A percentile compares a stretch with the other conserved stretches of the same genome.
phyloP scores from a whole-genome alignment of 2,329 filamentous ascomycete genomes.

The Exserohilum rostratum region DNA sequence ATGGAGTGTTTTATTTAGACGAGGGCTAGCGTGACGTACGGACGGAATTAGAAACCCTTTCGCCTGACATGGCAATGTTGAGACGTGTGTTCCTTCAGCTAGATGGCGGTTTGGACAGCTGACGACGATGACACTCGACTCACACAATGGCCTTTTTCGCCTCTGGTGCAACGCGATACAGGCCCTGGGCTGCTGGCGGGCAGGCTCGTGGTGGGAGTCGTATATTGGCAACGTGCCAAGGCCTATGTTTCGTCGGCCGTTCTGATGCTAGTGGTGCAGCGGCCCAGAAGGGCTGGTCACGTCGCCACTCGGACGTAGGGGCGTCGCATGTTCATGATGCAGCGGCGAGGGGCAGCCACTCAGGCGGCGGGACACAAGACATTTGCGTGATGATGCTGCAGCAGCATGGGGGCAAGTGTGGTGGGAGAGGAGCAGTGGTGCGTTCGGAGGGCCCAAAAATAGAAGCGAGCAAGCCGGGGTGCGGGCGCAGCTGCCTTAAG shows the following conservation, averaged over 20 bases:
- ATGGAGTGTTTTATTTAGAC: not conserved
- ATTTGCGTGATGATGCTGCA: conserved; percentile 19
- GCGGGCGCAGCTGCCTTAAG: conserved; percentile 24
- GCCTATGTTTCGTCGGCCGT: conserved; percentile 5
- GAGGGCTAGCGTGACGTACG: not conserved
- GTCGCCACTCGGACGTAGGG: not conserved
- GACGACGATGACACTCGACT: not conserved
- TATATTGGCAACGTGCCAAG: conserved; percentile 5
- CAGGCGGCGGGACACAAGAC: not conserved
- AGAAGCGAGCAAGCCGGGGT: conserved; percentile 18
- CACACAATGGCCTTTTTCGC: not conserved
- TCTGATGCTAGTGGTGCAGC: not conserved
- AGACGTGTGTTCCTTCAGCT: not conserved
- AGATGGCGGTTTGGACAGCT: not conserved
- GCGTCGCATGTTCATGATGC: conserved; percentile 8
- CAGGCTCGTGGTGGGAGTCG: not conserved
- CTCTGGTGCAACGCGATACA: not conserved
- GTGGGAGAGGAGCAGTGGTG: conserved; percentile 5
- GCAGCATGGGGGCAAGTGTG: conserved; percentile 15
- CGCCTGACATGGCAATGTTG: not conserved
- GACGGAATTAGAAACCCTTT: not conserved
- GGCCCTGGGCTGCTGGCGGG: not conserved
- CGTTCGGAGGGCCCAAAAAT: conserved; percentile 22
- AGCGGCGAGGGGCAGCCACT: conserved; percentile 12
- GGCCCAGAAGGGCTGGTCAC: conserved; percentile 1